phyloP scores from a whole-genome alignment of 805 yeast species.

The Saccharomycopsis sp. region DNA sequence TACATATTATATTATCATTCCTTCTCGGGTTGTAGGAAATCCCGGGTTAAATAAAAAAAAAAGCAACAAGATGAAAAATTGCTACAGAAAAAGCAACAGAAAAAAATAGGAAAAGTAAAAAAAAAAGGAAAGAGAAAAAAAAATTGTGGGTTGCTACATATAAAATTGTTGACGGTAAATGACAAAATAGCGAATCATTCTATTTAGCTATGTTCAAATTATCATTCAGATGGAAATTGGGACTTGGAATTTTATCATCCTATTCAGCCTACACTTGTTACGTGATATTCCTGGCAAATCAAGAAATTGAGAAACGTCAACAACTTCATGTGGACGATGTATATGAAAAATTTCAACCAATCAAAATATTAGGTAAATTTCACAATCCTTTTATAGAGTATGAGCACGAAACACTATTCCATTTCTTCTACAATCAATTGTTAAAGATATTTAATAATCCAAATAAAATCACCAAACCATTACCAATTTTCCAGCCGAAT shows the following conservation, averaged over 20 bases:
- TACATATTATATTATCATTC: no score
- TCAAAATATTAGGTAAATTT: constrained; percentile 66
- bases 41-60: no score
- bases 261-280: constrained; percentile 14
- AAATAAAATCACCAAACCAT: constrained; percentile 41
- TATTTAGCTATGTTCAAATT: background rate
- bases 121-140: no score
- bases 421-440: constrained; percentile 68
- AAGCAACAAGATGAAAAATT: no score
- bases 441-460: constrained; percentile 43
- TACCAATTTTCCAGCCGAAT: constrained; percentile 59
- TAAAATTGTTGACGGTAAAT: no score
- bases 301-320: constrained; percentile 3
- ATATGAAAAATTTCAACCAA: constrained; percentile 34
- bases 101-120: no score
- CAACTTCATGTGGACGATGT: constrained; percentile 11
- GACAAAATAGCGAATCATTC: no score
- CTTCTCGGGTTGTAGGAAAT: no score
- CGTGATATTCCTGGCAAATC: constrained; percentile 13
- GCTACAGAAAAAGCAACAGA: no score
- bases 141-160: no score
- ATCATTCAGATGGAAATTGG: constrained; percentile 10
- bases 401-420: constrained; percentile 82
- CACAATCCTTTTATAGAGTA: constrained; percentile 91
- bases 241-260: constrained; percentile 18